These are phyloP conservation scores for Escovopsis weberi DNA, from an alignment of 2,329 filamentous ascomycete genomes.

Conservation along the genomic window DNA sequence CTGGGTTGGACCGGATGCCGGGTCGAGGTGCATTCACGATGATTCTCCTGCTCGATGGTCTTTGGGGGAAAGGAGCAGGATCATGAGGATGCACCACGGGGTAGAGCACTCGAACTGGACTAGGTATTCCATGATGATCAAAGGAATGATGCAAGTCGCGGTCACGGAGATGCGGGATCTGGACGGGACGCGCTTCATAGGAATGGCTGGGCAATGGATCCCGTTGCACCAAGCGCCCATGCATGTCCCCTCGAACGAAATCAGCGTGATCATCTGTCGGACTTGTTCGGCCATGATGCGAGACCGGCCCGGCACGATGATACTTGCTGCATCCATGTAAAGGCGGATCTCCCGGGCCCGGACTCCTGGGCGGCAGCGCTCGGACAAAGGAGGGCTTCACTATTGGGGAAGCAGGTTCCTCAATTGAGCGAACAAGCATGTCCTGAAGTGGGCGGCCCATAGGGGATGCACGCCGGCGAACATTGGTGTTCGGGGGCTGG, in stretches of 20 bases:
- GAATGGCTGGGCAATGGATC: not conserved
- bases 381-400: constrained; percentile 22
- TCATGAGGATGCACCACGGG: constrained; percentile 8
- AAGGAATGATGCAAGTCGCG: not conserved
- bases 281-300: constrained; percentile 8
- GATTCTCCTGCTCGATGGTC: constrained; percentile 14
- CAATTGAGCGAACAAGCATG: constrained; percentile 31
- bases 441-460: constrained; percentile 19
- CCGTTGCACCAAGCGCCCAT: not conserved
- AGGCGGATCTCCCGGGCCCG: constrained; percentile 10
- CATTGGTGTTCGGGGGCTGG: constrained; percentile 6
- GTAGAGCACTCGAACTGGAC: constrained; percentile 1
- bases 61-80: constrained; percentile 6
- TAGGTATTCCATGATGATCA: constrained; percentile 1
- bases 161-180: constrained; percentile 1
- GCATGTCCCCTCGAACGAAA: constrained; percentile 2
- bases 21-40: constrained; percentile 17
- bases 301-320: constrained; percentile 9
- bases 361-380: constrained; percentile 15
- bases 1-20: constrained; percentile 17
- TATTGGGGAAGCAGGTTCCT: constrained; percentile 23
- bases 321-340: constrained; percentile 9
- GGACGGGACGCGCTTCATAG: constrained; percentile 4
- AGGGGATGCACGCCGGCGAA: constrained; percentile 13
- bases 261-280: constrained; percentile 9